A percentile compares a stretch with the other conserved stretches of the same genome.
phyloP scores from a whole-genome alignment of 2,329 filamentous ascomycete genomes.

The Talaromyces islandicus region DNA sequence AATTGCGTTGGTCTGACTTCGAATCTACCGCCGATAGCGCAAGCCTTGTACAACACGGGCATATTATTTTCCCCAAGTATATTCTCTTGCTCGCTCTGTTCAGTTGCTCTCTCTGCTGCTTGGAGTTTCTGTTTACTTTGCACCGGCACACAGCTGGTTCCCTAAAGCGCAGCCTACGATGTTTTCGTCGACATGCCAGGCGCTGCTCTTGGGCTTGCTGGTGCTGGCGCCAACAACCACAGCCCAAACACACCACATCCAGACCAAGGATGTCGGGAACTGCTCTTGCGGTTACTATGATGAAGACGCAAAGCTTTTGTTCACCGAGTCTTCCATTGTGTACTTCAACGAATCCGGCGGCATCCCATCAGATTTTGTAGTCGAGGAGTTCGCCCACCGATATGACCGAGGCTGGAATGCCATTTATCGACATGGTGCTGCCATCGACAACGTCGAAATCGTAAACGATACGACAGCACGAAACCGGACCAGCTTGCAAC shows the following conservation, averaged over 20 bases:
- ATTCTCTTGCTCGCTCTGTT: neutral
- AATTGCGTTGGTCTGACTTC: neutral
- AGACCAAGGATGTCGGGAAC: conserved; percentile 12
- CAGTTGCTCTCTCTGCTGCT: neutral
- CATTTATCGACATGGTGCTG: conserved; percentile 9
- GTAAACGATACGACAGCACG: conserved; percentile 27
- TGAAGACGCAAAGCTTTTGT: conserved; percentile 29
- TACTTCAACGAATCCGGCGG: conserved; percentile 47
- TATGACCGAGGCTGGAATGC: conserved; percentile 45
- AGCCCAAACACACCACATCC: neutral
- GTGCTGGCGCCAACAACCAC: conserved; percentile 1
- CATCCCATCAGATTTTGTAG: conserved; percentile 29
- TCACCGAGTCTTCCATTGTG: conserved; percentile 42
- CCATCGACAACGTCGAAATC: conserved; percentile 17
- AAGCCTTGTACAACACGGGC: neutral
- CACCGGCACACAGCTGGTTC: neutral
- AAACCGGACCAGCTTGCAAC: conserved; percentile 19
- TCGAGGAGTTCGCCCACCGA: conserved; percentile 36
- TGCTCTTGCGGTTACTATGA: conserved; percentile 46
- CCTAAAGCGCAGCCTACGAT: neutral
- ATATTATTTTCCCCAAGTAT: neutral
- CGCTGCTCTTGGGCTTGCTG: neutral
- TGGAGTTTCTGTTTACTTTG: neutral
- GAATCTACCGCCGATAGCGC: neutral
- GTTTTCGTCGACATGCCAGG: conserved; percentile 1